Base-by-base conservation (phyloP, 129 eudicot genomes). In the Lonicera japonica region DNA sequence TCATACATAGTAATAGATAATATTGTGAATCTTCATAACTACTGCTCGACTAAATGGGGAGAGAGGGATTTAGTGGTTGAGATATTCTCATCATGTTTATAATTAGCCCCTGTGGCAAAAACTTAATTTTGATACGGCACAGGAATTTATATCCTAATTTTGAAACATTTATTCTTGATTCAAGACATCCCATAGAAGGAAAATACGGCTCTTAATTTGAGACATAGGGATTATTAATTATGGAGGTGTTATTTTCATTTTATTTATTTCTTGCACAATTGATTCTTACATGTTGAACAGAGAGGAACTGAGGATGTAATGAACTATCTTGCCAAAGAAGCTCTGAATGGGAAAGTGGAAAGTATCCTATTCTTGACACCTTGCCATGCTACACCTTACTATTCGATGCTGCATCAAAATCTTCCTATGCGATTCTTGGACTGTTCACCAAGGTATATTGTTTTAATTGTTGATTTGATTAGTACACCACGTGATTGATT, bases 301-400 rank as follows among this genome's bases (percentile, higher is more conserved):
- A 83, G 99, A 68, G 99, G 99, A 64, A 68, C 87, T 0, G 99
- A 88, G 70, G 99, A 94, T 57, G 79, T 80, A 11, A 83, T 88
- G 95, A 67, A 81, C 70, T 94, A 88, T 81, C 84, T 94, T 45
- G 70, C 99, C 8, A 70, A 45, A 63, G 95, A 94, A 71, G 96
- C 89, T 38, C 64, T 10, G 17, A 58, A 65, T 5, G 86, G 86
- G 68, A 80, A 83, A 54, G 87, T 85, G 68, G 60, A 75, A 74
- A 75, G 71, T 63, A 57, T 88, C 61, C 83, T 94, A 29, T 88
- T 88, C 66, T 66, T 88, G 46, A 94, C 85, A 25, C 99, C 96
- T 19, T 94, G 99, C 74, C 99, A 94, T 65, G 85, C 99, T 24
- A 88, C 99, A 25, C 99, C 99, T 56, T 92, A 80, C 75, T 92